Base-by-base conservation (phyloP, 2,329 filamentous ascomycete species). In the Fusarium subtropicale region DNA sequence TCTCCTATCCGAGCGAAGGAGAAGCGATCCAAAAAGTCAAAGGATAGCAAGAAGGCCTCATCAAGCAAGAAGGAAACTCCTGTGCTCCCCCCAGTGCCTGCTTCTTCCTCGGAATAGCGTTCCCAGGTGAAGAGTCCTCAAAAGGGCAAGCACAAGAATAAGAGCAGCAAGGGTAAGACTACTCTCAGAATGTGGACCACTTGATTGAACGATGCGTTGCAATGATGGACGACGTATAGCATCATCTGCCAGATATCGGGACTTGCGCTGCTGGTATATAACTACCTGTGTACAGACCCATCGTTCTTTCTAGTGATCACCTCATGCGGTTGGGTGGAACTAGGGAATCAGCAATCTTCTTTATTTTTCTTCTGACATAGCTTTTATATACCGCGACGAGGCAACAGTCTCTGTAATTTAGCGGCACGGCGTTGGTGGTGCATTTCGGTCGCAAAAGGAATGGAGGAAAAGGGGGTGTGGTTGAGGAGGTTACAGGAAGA, bases 21-120 rank as follows among this genome's bases (percentile, higher is more conserved):
- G 50, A 79, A 75, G 65, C 77, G 77, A 56, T 39, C 61, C 10
- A 78, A 73, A 61, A 79, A 76, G 68, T 62, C 68, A 56, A 79
- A 76, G 57, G 70, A 75, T 38, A 53, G 34, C 48, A 70, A 70
- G 55, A 69, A 68, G 48, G 59, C 69, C 18, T 65, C 44, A n/a
- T 76, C 75, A 16, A 39, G 50, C 60, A 73, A 64, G 46, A 75
- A 73, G 42, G 71, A 74, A 48, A 78, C 75, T 7, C 75, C 74
- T 1, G 72, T 78, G 7, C 71, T 70, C 1, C 65, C 72, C 13
- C 76, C 76, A 11, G 55, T 64, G 34, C n/a, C 70, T 22, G 63
- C 58, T 24, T 61, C 56, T 33, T 59, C 66, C 48, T 58, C 62
- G 47, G 71, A 65, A 69, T 77, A 79, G 77, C 52, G 36, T 52